These are phyloP conservation scores for Pseudisothecium myosuroides DNA, from an alignment of 225 moss, liverwort and hornwort species.

Conservation along the genomic window DNA sequence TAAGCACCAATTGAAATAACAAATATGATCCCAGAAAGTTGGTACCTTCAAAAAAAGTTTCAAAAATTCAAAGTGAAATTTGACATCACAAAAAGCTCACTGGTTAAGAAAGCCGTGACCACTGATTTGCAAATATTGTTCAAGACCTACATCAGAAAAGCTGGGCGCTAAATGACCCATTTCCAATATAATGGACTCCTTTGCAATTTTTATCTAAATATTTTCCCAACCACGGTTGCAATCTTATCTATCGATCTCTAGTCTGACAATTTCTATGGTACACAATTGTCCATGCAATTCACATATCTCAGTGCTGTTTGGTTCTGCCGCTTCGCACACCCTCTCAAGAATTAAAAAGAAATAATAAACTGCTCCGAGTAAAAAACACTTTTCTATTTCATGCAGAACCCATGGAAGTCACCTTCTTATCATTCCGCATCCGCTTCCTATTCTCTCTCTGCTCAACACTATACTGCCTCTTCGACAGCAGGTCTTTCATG, in stretches of 20 bases:
- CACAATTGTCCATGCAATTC: background rate
- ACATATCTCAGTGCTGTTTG: background rate
- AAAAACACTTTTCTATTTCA: background rate
- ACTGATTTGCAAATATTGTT: background rate
- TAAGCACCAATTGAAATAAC: background rate
- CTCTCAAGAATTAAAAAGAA: background rate
- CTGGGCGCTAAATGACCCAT: background rate
- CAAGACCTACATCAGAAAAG: background rate
- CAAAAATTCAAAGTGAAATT: background rate
- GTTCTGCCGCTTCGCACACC: background rate
- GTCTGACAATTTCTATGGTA: background rate
- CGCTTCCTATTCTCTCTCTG: slow-evolving; percentile 93
- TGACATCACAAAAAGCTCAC: background rate
- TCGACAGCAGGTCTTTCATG: slow-evolving; percentile 74
- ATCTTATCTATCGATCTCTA: background rate
- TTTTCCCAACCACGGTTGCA: background rate
- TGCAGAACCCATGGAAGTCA: background rate
- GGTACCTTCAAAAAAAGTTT: background rate
- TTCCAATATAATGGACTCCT: background rate
- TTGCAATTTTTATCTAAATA: background rate
- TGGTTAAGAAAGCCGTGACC: background rate
- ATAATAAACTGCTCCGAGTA: background rate
- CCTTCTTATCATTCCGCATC: slow-evolving; percentile 79
- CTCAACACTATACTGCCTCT: slow-evolving; percentile 74
- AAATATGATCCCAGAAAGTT: background rate